These are phyloP conservation scores for Eimeria maxima DNA, from an alignment of 169 alveolate genomes.

Conservation along the genomic window DNA sequence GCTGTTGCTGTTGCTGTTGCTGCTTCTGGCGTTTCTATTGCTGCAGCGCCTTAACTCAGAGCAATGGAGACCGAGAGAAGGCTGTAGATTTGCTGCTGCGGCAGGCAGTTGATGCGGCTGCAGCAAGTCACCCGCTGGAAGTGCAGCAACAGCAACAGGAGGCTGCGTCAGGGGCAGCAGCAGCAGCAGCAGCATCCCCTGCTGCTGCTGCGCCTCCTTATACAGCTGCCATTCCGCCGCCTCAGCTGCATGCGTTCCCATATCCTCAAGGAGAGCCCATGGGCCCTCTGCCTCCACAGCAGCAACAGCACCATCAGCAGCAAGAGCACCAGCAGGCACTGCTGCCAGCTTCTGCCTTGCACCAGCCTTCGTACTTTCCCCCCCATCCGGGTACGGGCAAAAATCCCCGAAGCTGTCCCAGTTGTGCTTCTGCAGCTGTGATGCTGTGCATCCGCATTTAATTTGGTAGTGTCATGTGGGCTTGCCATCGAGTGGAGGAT, in stretches of 20 bases:
- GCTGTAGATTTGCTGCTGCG: slow-evolving; percentile 64
- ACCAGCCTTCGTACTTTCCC: slow-evolving; percentile 22
- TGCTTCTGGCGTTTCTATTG: slow-evolving; percentile 36
- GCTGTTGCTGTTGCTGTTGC: slow-evolving; percentile 40
- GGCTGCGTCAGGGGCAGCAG: slow-evolving; percentile 2
- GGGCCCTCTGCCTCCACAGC: slow-evolving; percentile 1
- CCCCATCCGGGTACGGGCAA: background rate
- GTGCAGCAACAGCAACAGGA: slow-evolving; percentile 15
- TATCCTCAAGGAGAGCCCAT: background rate
- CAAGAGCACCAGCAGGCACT: too few species aligned
- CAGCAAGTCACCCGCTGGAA: slow-evolving; percentile 27
- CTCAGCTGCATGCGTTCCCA: background rate
- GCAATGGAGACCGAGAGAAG: slow-evolving; percentile 69
- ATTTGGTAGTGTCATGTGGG: too few species aligned
- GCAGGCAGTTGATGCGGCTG: slow-evolving; percentile 59
- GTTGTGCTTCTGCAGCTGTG: too few species aligned
- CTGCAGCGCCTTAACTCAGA: slow-evolving; percentile 32
- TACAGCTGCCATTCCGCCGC: background rate
- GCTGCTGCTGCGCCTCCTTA: background rate
- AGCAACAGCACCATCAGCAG: too few species aligned
- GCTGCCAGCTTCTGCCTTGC: background rate
- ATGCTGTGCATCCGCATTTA: too few species aligned
- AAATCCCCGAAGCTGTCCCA: background rate
- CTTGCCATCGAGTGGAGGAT: too few species aligned
- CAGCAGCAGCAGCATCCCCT: too few species aligned